These are phyloP conservation scores for Elongisporangium prolatum DNA, from an alignment of 352 stramenopile species.

Conservation along the genomic window DNA sequence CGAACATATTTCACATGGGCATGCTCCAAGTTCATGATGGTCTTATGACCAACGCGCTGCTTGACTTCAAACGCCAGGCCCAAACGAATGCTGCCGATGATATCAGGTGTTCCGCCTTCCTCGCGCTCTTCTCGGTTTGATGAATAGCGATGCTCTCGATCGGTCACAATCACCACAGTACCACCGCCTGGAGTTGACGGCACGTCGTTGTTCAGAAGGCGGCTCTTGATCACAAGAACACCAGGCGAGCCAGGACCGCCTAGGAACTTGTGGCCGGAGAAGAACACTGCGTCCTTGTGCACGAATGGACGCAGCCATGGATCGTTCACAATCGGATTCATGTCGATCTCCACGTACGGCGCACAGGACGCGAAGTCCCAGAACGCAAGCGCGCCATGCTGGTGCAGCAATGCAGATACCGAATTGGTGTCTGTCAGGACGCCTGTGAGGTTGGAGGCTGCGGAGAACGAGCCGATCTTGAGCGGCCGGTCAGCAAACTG, in stretches of 20 bases:
- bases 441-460: slow-evolving; percentile 95
- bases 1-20: slow-evolving; percentile 11
- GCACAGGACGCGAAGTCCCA: slow-evolving; percentile 96
- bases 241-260: slow-evolving; percentile 90
- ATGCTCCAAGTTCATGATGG: slow-evolving; percentile 37
- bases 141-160: slow-evolving; percentile 51
- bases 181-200: slow-evolving; percentile 46
- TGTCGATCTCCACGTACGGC: slow-evolving; percentile 92
- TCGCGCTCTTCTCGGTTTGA: slow-evolving; percentile 87
- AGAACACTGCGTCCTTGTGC: slow-evolving; percentile 94
- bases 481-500: slow-evolving; percentile 44
- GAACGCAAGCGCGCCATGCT: slow-evolving; percentile 88
- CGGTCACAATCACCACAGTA: slow-evolving; percentile 52
- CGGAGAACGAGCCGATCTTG: slow-evolving; percentile 89
- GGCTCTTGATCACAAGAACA: slow-evolving; percentile 95
- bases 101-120: slow-evolving; percentile 95
- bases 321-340: slow-evolving; percentile 87
- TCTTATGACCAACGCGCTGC: slow-evolving; percentile 35
- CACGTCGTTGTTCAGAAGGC: slow-evolving; percentile 48
- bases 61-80: slow-evolving; percentile 93
- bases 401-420: slow-evolving; percentile 88
- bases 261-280: slow-evolving; percentile 96
- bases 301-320: slow-evolving; percentile 14
- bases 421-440: slow-evolving; percentile 85
- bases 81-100: slow-evolving; percentile 90